Evolutionary conservation across 1,139 yeast genomes (phyloP).

Genomic region (Candida tunisiensis): DNA sequence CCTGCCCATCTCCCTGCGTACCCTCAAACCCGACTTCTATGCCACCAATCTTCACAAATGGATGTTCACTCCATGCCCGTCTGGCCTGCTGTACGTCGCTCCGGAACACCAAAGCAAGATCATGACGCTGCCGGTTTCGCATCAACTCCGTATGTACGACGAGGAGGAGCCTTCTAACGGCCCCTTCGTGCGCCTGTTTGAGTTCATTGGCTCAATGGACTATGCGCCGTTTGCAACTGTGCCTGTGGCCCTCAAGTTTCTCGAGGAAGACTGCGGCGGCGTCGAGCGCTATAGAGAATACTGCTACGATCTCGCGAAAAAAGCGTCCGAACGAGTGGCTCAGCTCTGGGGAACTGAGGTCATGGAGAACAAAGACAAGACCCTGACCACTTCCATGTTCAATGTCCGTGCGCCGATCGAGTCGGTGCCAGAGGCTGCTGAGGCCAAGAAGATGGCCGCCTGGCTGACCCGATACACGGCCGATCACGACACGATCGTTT

Average conservation of each 20-base stretch:
- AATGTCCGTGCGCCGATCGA: slow-evolving; percentile 28
- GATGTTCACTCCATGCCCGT: slow-evolving; percentile 41
- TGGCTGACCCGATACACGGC: slow-evolving; percentile 10
- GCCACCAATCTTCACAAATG: slow-evolving; percentile 57
- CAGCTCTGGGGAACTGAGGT: slow-evolving; percentile 19
- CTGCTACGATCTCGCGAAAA: slow-evolving; percentile 26
- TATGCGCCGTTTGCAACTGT: slow-evolving; percentile 18
- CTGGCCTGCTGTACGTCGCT: slow-evolving; percentile 44
- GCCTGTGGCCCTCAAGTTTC: slow-evolving; percentile 32
- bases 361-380: slow-evolving; percentile 19
- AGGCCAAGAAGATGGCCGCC: slow-evolving; percentile 1
- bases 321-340: slow-evolving; percentile 25
- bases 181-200: slow-evolving; percentile 17
- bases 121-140: slow-evolving; percentile 46
- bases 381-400: slow-evolving; percentile 27
- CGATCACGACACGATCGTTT: slow-evolving; percentile 29
- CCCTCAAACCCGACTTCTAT: slow-evolving; percentile 42
- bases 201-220: slow-evolving; percentile 21
- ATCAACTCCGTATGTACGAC: slow-evolving; percentile 7
- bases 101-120: slow-evolving; percentile 31
- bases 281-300: slow-evolving; percentile 35
- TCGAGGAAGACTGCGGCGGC: slow-evolving; percentile 43
- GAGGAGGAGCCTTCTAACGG: slow-evolving; percentile 5
- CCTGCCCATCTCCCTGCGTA: slow-evolving; percentile 27
- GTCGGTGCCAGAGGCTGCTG: slow-evolving; percentile 3